A percentile compares a stretch with the other conserved stretches of the same genome.
Conservation (phyloP, 257 asterid species). For the Henckelia pumila region DNA sequence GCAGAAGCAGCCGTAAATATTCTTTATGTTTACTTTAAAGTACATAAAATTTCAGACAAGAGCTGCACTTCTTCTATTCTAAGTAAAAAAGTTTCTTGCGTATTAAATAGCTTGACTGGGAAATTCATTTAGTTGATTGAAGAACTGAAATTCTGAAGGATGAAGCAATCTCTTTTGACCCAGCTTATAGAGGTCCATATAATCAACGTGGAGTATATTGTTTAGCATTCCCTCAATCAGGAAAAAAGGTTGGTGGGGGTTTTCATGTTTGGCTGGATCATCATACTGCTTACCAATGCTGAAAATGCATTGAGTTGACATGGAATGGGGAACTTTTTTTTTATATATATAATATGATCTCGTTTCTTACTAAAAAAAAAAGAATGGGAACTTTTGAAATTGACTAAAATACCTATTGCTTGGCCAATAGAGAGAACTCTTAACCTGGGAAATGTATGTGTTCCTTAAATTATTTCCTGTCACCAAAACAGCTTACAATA, state of each 20-base stretch:
- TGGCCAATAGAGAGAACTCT: neutral
- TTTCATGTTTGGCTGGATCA: neutral
- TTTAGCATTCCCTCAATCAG: neutral
- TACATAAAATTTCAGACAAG: neutral
- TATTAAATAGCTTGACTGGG: neutral
- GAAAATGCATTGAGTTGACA: neutral
- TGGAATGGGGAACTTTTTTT: neutral
- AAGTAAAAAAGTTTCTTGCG: neutral
- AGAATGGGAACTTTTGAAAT: neutral
- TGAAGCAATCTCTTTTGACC: neutral
- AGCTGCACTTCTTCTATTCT: neutral
- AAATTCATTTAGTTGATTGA: neutral
- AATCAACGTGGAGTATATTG: neutral
- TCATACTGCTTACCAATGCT: neutral
- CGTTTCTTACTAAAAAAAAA: no score
- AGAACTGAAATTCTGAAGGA: neutral
- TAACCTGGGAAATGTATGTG: neutral
- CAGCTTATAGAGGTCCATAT: neutral
- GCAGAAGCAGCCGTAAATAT: neutral
- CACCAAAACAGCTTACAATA: neutral
- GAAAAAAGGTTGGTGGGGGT: no score
- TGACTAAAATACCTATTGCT: neutral
- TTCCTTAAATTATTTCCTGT: neutral
- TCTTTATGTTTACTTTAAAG: neutral
- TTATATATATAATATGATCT: no score